These are phyloP conservation scores for Gryganskiella cystojenkinii DNA, from an alignment of 192 early-diverging fungal genomes.

Conservation along the genomic window DNA sequence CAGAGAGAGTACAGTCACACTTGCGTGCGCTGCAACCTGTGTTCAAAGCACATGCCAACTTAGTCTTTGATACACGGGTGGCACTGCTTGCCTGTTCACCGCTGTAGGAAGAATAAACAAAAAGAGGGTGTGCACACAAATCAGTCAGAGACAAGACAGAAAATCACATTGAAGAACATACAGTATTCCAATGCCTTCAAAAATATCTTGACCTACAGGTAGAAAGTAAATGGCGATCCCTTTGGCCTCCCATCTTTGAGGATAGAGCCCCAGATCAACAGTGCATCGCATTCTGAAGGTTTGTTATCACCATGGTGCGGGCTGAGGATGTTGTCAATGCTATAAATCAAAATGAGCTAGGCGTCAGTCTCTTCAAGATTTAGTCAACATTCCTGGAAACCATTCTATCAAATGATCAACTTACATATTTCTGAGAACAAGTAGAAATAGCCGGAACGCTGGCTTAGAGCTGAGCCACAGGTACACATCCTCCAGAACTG, in stretches of 20 bases:
- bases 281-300: conserved; percentile 9
- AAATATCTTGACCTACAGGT: conserved; percentile 7
- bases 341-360: conserved; percentile 1
- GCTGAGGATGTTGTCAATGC: conserved; percentile 13
- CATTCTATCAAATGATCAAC: not conserved
- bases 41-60: conserved; percentile 17
- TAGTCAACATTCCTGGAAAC: not conserved
- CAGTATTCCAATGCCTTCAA: not conserved
- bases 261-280: conserved; percentile 16
- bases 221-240: conserved; percentile 6
- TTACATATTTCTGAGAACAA: conserved; percentile 11
- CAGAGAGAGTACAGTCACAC: conserved; percentile 11
- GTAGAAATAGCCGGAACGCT: conserved; percentile 5
- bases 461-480: conserved; percentile 13
- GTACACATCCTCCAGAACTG: conserved; percentile 14
- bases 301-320: conserved; percentile 15
- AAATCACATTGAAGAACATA: too few relatives aligned
- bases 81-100: conserved; percentile 7
- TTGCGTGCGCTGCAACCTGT: conserved; percentile 13
- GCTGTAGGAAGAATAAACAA: conserved; percentile 4
- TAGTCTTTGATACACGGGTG: conserved; percentile 6
- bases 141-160: not conserved
- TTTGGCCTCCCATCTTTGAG: conserved; percentile 13
- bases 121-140: not conserved
- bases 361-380: not conserved